A percentile compares a stretch with the other conserved stretches of the same genome.
These are phyloP conservation scores for Cenchrus fungigraminus DNA, from an alignment of 176 grass and related monocot species.

Conservation along the genomic window DNA sequence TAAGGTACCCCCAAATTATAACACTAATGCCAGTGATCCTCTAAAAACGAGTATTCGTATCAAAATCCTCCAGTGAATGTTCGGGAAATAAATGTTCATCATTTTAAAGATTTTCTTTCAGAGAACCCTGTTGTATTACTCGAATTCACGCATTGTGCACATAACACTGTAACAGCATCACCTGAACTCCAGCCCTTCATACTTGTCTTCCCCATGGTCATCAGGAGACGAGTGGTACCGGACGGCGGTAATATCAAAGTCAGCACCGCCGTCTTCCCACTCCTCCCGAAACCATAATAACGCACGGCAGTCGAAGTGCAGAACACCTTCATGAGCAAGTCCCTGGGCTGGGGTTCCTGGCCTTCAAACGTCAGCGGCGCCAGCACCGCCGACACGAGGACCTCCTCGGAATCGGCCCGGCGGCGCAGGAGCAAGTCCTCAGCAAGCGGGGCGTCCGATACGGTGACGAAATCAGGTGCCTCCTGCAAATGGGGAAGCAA, in stretches of 20 bases:
- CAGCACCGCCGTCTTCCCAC: not conserved
- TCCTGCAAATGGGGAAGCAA: conserved; percentile 31
- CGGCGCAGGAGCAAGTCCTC: conserved; percentile 67
- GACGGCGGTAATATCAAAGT: conserved; percentile 42
- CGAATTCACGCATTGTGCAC: too few species aligned
- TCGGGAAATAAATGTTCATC: too few species aligned
- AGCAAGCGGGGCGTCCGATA: conserved; percentile 42
- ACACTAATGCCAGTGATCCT: not conserved
- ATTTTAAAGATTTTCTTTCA: too few species aligned
- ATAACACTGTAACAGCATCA: too few species aligned
- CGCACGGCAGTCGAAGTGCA: conserved; percentile 75
- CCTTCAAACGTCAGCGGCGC: conserved; percentile 53
- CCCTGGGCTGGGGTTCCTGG: conserved; percentile 39
- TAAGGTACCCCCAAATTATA: not conserved
- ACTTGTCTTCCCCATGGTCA: not conserved
- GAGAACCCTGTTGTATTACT: too few species aligned
- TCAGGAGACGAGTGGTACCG: conserved; percentile 53
- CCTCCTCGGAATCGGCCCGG: conserved; percentile 43
- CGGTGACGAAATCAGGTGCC: conserved; percentile 44
- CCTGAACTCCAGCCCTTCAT: conserved; percentile 42
- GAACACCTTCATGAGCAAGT: conserved; percentile 72
- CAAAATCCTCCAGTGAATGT: too few species aligned
- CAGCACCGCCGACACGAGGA: conserved; percentile 75
- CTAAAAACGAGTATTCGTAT: too few species aligned
- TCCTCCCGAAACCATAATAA: not conserved